Percentiles rank a stretch among this genome's conserved stretches.
Evolutionary conservation across 352 stramenopile species (phyloP).

Genomic region (Phytopythium chamaehyphon): DNA sequence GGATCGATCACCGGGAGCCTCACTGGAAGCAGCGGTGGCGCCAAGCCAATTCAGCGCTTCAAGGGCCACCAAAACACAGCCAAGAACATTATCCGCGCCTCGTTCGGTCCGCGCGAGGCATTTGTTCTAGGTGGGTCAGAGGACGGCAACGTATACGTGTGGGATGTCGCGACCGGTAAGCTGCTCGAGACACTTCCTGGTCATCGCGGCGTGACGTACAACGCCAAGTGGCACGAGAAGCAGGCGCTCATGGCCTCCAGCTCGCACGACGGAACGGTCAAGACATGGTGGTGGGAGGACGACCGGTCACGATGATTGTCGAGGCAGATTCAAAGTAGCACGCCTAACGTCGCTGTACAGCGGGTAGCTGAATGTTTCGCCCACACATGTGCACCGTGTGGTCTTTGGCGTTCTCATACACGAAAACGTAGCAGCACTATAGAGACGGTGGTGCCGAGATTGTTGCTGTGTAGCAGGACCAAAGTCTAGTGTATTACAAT

Average conservation of each 20-base stretch:
- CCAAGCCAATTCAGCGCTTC: conserved; percentile 79
- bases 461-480: too few species aligned
- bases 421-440: too few species aligned
- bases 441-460: too few species aligned
- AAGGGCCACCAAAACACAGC: conserved; percentile 89
- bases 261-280: conserved; percentile 86
- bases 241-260: conserved; percentile 81
- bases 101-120: conserved; percentile 79
- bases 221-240: conserved; percentile 83
- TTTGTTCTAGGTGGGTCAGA: conserved; percentile 87
- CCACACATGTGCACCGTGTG: too few species aligned
- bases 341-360: neutral
- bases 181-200: conserved; percentile 75
- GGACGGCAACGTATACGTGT: conserved; percentile 84
- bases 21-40: conserved; percentile 33
- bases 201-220: conserved; percentile 80
- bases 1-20: conserved; percentile 2
- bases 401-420: too few species aligned
- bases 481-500: conserved; percentile 16
- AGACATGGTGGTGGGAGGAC: conserved; percentile 88
- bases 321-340: neutral
- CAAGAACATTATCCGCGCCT: conserved; percentile 84
- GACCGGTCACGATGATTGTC: conserved; percentile 37
- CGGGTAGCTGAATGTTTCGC: neutral
- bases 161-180: conserved; percentile 84